Percentiles rank a stretch among this genome's conserved stretches.
phyloP scores from a whole-genome alignment of 768 basidiomycete genomes.

The Gautieria morchelliformis region DNA sequence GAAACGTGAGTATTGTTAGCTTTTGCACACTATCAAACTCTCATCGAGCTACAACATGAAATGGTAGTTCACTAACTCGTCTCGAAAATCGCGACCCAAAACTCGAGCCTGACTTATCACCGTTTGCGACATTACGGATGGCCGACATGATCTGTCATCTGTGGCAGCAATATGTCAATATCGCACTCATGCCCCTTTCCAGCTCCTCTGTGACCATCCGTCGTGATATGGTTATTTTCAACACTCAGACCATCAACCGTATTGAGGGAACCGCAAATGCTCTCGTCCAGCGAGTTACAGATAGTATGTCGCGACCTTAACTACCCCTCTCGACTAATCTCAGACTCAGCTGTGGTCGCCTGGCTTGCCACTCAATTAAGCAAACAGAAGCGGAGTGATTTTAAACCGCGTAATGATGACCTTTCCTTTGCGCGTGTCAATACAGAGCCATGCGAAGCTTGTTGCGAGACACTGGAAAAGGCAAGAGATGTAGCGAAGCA shows the following conservation, averaged over 20 bases:
- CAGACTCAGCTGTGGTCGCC: constrained; percentile 47
- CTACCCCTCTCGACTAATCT: not conserved
- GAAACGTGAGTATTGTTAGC: constrained; percentile 68
- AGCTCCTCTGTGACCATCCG: constrained; percentile 78
- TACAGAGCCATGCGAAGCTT: constrained; percentile 83
- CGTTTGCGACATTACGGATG: constrained; percentile 52
- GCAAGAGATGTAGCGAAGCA: constrained; percentile 68
- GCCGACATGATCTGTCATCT: constrained; percentile 88
- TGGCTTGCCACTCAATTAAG: constrained; percentile 71
- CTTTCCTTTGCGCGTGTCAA: constrained; percentile 89
- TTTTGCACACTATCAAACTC: not conserved
- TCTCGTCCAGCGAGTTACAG: constrained; percentile 71
- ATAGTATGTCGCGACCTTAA: constrained; percentile 42
- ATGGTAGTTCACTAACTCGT: constrained; percentile 52
- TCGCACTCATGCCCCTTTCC: constrained; percentile 81
- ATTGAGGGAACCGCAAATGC: constrained; percentile 77
- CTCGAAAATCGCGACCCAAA: constrained; percentile 69
- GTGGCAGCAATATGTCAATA: constrained; percentile 94
- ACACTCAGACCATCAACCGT: constrained; percentile 76
- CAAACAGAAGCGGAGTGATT: constrained; percentile 94
- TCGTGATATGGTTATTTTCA: constrained; percentile 88
- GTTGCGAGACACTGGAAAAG: constrained; percentile 78
- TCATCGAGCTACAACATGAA: not conserved
- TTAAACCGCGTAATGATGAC: constrained; percentile 95
- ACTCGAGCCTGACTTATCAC: constrained; percentile 68